Conservation (phyloP, 2,329 filamentous ascomycete species). For the Xylariaceae sp. region DNA sequence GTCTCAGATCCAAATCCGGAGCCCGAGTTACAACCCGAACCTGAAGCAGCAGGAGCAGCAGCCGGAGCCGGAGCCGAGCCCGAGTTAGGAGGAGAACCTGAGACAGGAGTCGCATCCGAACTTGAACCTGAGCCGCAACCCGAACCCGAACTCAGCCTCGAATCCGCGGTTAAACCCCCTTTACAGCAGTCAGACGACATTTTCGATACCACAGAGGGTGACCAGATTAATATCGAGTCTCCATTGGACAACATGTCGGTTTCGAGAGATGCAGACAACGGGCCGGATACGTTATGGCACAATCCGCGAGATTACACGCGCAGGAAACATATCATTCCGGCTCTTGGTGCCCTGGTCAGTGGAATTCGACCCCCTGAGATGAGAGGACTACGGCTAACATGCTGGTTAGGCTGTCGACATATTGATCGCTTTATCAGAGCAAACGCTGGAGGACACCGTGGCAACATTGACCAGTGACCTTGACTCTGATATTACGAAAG, state of each 20-base stretch:
- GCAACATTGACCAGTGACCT: conserved; percentile 27
- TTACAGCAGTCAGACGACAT: conserved; percentile 9
- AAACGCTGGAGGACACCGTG: conserved; percentile 34
- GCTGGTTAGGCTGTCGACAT: conserved; percentile 30
- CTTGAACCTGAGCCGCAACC: neutral
- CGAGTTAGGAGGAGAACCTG: neutral
- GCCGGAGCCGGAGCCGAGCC: conserved; percentile 4
- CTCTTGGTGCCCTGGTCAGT: conserved; percentile 31
- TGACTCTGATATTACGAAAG: conserved; percentile 30
- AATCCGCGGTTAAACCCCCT: neutral
- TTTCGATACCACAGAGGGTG: conserved; percentile 21
- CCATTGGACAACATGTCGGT: conserved; percentile 18
- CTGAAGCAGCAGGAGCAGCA: neutral
- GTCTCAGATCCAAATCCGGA: conserved; percentile 8
- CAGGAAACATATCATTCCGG: conserved; percentile 32
- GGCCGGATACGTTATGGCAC: conserved; percentile 30
- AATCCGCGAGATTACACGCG: conserved; percentile 32
- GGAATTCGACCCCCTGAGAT: neutral
- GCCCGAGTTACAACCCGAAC: conserved; percentile 1
- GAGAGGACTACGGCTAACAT: conserved; percentile 18
- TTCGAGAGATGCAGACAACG: conserved; percentile 22
- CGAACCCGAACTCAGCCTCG: neutral
- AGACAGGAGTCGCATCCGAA: neutral
- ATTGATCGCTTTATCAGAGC: conserved; percentile 32
- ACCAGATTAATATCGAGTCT: conserved; percentile 20